Conservation (phyloP, 208 protist genomes). For the Crithidia mellificae region DNA sequence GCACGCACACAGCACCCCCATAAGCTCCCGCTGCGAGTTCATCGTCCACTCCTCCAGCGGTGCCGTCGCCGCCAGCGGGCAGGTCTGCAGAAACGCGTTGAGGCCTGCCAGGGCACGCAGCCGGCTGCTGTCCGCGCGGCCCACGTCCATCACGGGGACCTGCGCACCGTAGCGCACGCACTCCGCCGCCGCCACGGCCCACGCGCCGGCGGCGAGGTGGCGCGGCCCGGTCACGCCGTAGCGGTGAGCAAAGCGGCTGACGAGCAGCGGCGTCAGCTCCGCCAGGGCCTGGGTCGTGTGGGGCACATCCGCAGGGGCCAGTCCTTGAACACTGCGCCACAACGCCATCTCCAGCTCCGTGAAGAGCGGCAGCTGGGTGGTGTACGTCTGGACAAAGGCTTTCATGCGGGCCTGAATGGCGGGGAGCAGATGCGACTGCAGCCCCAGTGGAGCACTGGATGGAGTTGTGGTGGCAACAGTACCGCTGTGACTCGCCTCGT, state of each 20-base stretch:
- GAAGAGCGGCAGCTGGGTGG: slow-evolving; percentile 48
- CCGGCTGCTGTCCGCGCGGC: slow-evolving; percentile 38
- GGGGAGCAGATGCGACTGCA: slow-evolving; percentile 21
- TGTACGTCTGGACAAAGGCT: slow-evolving; percentile 67
- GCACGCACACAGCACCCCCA: slow-evolving; percentile 51
- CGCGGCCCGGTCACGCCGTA: slow-evolving; percentile 53
- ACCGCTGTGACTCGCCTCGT: background rate
- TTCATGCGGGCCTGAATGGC: slow-evolving; percentile 37
- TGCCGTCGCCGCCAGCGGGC: slow-evolving; percentile 41
- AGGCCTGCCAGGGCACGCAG: slow-evolving; percentile 42
- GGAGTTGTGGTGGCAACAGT: background rate
- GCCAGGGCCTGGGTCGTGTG: slow-evolving; percentile 26
- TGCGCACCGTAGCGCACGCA: slow-evolving; percentile 52
- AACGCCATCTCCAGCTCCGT: slow-evolving; percentile 60
- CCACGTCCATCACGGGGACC: slow-evolving; percentile 64
- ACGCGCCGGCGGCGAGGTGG: slow-evolving; percentile 57
- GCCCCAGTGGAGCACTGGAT: background rate
- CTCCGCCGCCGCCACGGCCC: slow-evolving; percentile 51
- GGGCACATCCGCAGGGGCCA: slow-evolving; percentile 20
- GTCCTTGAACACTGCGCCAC: slow-evolving; percentile 53
- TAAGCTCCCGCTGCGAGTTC: slow-evolving; percentile 58
- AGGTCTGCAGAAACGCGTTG: slow-evolving; percentile 49
- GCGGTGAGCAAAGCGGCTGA: slow-evolving; percentile 56
- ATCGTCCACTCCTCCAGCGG: slow-evolving; percentile 66
- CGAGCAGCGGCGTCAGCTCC: slow-evolving; percentile 61